Base-by-base conservation (phyloP, 2,329 filamentous ascomycete species). In the Boeremia exigua region DNA sequence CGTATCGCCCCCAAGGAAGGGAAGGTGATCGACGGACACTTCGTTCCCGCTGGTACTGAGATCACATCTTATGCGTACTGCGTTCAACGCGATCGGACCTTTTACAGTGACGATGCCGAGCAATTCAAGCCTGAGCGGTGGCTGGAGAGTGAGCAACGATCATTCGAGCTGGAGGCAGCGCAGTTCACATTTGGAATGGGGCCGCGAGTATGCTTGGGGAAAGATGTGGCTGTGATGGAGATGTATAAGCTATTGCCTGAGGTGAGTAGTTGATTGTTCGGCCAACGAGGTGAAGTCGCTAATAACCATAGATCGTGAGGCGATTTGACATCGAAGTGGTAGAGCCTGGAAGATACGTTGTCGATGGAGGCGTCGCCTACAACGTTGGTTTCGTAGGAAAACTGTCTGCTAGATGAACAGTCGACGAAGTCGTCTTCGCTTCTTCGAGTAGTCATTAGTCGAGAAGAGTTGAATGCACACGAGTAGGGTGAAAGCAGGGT, bases 41-140 rank as follows among this genome's bases (percentile, higher is more conserved):
- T 73, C 38, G 70, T 76, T 4, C 78, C 78, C 0, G 72, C 67
- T 2, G 78, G 78, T 0, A 75, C 72, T 0, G 80, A 84, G 61
- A 69, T 84, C 9, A 79, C 79, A 0, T 78, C 72, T 27, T 78
- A 81, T 54, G 77, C 81, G 3, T 83, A 79, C 19, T 54, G 37
- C 23, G 44, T 48, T 4, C 44, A 54, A 37, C 37, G 32, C 15
- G 49, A 53, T 4, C 36, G 8, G 28, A 30, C 7, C 1, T 23
- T 83, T 7, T 79, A 78, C 47, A 77, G 77, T 2, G 63, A 70
- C 5, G 74, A 79, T 59, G 75, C 76, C 4, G 73, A 77, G 30
- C 65, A 71, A 10, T 81, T 77, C 40, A 64, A 62, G 11, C 78
- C 78, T 1, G 77, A 79, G 58, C 60, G 78, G 3, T 80, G 78